phyloP scores from a whole-genome alignment of 805 yeast species.

The Saturnispora halmiae region DNA sequence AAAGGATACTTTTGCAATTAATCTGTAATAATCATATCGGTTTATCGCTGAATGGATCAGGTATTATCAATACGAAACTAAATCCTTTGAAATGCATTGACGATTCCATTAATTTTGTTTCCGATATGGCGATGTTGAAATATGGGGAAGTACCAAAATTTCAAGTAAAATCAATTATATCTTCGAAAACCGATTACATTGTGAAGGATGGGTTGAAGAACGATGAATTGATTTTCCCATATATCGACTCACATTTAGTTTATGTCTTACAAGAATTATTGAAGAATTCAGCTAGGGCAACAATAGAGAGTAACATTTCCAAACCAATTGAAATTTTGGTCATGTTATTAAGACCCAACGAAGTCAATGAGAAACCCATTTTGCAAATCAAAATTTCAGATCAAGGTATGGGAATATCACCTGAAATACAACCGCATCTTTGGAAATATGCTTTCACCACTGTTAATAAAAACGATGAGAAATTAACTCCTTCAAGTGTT shows the following conservation, averaged over 20 bases:
- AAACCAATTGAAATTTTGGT: conserved; percentile 42
- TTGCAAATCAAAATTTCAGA: conserved; percentile 75
- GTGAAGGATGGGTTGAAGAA: conserved; percentile 11
- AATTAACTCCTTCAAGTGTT: too few species aligned
- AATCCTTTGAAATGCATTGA: conserved; percentile 55
- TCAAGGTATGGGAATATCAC: conserved; percentile 81
- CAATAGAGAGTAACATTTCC: conserved; percentile 53
- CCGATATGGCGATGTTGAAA: conserved; percentile 73
- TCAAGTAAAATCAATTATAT: conserved; percentile 36
- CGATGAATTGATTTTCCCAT: conserved; percentile 52
- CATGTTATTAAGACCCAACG: conserved; percentile 25
- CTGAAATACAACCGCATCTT: conserved; percentile 53
- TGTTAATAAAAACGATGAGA: conserved; percentile 36
- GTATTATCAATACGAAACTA: conserved; percentile 57
- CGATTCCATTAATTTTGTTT: conserved; percentile 63
- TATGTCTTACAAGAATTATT: conserved; percentile 79
- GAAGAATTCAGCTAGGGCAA: conserved; percentile 83
- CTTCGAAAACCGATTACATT: conserved; percentile 26
- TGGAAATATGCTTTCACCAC: conserved; percentile 86
- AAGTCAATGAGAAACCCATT: conserved; percentile 19
- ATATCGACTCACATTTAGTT: conserved; percentile 80
- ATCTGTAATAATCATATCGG: conserved; percentile 79
- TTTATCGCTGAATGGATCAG: conserved; percentile 41
- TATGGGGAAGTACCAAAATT: conserved; percentile 68
- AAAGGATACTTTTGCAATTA: conserved; percentile 79